phyloP scores from a whole-genome alignment of 768 basidiomycete species.

The Panaeolus papilionaceus region DNA sequence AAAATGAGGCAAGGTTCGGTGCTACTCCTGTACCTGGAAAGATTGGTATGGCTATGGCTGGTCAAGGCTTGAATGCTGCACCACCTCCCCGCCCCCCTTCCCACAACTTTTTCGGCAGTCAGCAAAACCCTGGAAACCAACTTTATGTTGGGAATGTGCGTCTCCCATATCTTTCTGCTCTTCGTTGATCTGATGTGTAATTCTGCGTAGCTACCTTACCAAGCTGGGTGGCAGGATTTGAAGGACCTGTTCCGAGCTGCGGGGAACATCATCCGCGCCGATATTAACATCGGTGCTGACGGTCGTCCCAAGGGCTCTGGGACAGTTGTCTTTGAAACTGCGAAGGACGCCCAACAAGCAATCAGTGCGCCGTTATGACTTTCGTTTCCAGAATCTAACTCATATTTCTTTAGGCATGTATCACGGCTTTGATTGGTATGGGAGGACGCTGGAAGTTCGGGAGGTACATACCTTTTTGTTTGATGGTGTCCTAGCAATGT shows the following conservation, averaged over 20 bases:
- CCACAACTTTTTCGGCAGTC: constrained; percentile 72
- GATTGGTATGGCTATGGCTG: constrained; percentile 95
- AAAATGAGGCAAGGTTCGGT: constrained; percentile 95
- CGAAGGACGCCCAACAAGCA: constrained; percentile 90
- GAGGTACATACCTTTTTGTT: constrained; percentile 57
- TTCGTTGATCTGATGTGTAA: constrained; percentile 2
- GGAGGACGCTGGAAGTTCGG: constrained; percentile 92
- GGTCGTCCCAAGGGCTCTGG: constrained; percentile 96
- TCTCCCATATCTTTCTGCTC: not conserved
- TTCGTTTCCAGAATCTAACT: constrained; percentile 14
- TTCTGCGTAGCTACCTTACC: constrained; percentile 78
- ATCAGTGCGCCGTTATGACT: constrained; percentile 70
- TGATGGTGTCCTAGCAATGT: not conserved
- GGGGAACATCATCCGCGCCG: constrained; percentile 94
- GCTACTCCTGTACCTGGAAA: constrained; percentile 95
- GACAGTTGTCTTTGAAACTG: constrained; percentile 94
- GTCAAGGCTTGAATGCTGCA: constrained; percentile 79
- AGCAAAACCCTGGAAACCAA: constrained; percentile 25
- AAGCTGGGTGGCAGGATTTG: constrained; percentile 99
- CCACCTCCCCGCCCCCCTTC: constrained; percentile 86
- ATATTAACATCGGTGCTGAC: constrained; percentile 93
- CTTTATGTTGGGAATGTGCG: not conserved
- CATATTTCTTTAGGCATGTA: constrained; percentile 75
- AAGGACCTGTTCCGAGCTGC: constrained; percentile 97
- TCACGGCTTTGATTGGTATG: constrained; percentile 98